Evolutionary conservation across 805 yeast species (phyloP).

Genomic region (Lachancea thermotolerans): DNA sequence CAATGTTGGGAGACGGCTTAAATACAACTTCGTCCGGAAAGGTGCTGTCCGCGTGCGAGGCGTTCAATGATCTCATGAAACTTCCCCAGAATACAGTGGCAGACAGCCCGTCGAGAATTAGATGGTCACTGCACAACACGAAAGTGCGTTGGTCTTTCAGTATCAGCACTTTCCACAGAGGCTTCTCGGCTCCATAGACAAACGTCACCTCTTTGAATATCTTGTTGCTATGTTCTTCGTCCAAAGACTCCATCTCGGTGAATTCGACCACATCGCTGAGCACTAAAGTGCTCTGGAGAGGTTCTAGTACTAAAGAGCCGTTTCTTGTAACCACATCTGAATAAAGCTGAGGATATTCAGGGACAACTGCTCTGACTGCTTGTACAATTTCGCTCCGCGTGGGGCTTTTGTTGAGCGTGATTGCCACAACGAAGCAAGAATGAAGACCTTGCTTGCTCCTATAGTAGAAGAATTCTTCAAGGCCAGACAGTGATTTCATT

Average conservation of each 20-base stretch:
- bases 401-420: constrained; percentile 19
- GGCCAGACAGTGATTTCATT: constrained; percentile 11
- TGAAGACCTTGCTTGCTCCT: constrained; percentile 23
- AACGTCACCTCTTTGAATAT: constrained; percentile 19
- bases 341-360: constrained; percentile 15
- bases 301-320: background rate
- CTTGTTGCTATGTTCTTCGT: constrained; percentile 12
- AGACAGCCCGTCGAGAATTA: constrained; percentile 26
- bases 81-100: constrained; percentile 18
- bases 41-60: background rate
- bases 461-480: constrained; percentile 19
- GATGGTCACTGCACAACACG: constrained; percentile 21
- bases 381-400: constrained; percentile 4
- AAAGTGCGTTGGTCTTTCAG: constrained; percentile 13
- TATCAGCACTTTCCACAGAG: constrained; percentile 25
- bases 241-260: constrained; percentile 11
- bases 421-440: constrained; percentile 22
- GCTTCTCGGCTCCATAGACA: constrained; percentile 11
- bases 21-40: background rate
- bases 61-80: constrained; percentile 12
- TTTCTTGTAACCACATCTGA: constrained; percentile 11
- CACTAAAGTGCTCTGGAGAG: constrained; percentile 7
- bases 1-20: background rate
- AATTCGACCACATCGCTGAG: constrained; percentile 20
- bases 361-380: constrained; percentile 13